Evolutionary conservation across 2,329 filamentous ascomycete genomes (phyloP), one percentile per base, ranked within the genome.

Genomic region (Ophiocordyceps australis): DNA sequence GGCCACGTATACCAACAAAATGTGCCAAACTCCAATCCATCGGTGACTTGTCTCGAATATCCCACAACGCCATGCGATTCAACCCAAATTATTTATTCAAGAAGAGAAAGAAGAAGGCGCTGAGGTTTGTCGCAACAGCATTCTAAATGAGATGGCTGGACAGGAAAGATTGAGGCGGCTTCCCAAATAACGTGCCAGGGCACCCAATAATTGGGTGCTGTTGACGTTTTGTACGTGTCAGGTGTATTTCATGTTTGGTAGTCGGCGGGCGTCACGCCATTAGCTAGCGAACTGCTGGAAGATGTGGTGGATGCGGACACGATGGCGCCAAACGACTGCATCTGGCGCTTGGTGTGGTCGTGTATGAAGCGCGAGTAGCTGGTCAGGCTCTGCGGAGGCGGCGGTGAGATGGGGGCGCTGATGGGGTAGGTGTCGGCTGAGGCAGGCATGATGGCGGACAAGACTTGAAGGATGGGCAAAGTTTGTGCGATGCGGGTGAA

Each of bases 321-420:
- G 17, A 31, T 32, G 15, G 41, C 38, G 2, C 60, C 54, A 9
- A 57, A 54, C 4, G 56, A 53, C 32, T 74, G 66, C 65, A 76
- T 72, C 43, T 73, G 70, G 29, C 59, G 55, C 54, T 69, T 71
- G 32, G 70, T 75, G 50, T 75, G 67, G 28, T 63, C 57, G 40
- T 69, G 65, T 63, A 76, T 75, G 29, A 57, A 64, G 31, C 59
- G 59, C 10, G 68, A 52, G 37, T 76, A 76, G 26, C 46, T 63
- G 5, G 59, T 60, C 34, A 65, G 57, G 35, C 59, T 60, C 23
- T 55, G 54, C 9, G 49, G 52, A 26, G 52, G 49, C 37, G 50
- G 42, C 14, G 48, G 44, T 28, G 49, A 53, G 31, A 38, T 33
- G 30, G 51, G 48, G 26, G 54, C 46, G 34, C 41, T 39, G 21